These are phyloP conservation scores for Phialophora tarda DNA, from an alignment of 2,329 filamentous ascomycete species.

Conservation along the genomic window DNA sequence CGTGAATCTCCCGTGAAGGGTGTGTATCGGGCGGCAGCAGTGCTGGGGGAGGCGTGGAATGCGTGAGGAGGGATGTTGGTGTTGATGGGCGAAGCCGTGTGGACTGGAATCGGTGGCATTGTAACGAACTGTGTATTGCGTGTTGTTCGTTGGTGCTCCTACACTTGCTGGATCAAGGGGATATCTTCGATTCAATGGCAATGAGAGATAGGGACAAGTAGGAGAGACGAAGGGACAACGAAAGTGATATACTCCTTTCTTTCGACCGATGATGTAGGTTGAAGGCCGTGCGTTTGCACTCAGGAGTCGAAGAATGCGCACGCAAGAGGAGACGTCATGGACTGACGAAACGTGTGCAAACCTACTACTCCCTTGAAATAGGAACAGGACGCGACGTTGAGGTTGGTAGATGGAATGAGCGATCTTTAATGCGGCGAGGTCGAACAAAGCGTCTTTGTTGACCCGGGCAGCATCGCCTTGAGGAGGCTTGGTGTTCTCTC, in stretches of 20 bases:
- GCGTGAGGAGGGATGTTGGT: conserved; percentile 26
- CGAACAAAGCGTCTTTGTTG: conserved; percentile 14
- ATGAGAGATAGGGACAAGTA: not conserved
- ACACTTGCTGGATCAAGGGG: not conserved
- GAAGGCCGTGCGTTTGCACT: conserved; percentile 28
- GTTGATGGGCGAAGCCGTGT: conserved; percentile 38
- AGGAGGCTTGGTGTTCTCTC: not conserved
- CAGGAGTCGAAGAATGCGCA: conserved; percentile 23
- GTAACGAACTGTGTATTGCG: not conserved
- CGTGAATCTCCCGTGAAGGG: conserved; percentile 14
- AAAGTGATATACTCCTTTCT: conserved; percentile 18
- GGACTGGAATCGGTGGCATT: conserved; percentile 34
- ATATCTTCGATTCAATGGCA: conserved; percentile 3
- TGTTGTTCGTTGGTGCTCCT: not conserved
- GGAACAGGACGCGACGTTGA: not conserved
- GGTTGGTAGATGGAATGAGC: not conserved
- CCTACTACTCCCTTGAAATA: conserved; percentile 8
- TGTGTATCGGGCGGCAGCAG: conserved; percentile 32
- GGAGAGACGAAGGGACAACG: conserved; percentile 1
- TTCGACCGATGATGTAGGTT: conserved; percentile 4
- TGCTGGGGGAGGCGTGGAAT: conserved; percentile 25
- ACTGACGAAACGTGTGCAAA: not conserved
- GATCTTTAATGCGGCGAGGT: conserved; percentile 4
- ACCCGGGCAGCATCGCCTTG: not conserved
- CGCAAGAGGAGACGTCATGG: conserved; percentile 11